Base-by-base conservation (phyloP, 1,139 yeast species). In the Arxiozyma bovina region DNA sequence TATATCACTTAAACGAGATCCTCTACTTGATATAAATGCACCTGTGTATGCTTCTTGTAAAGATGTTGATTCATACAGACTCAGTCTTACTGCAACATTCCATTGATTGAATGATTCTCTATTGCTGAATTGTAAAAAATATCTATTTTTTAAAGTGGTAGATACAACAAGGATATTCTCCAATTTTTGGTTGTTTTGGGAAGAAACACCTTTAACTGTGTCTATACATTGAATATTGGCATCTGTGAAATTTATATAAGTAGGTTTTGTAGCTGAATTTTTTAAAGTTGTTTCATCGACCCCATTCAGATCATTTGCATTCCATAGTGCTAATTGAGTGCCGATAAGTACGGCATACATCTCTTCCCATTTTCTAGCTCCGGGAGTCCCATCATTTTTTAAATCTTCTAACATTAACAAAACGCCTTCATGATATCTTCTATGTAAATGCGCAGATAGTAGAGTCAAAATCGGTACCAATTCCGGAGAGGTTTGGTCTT, bases 1-100 rank as follows among this genome's bases (percentile, higher is more conserved):
- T 57, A 93, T 90, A 67, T 94, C 98, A 53, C 93, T 85, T 58
- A 93, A 75, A 58, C 87, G 74, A 6, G 95, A 79, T 21, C 98
- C 99, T 67, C 95, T 78, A 25, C 96, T 88, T 15, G 95, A 85
- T 53, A 93, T 75, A 55, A 93, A 74, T 0, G 97, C 96, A 7
- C 96, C 99, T 0, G 99, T 90, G 68, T 93, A 93, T 0, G 97
- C 96, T 68, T 89, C 96, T 71, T 93, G 98, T 56, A 93, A 75
- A 23, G 89, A 75, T 30, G 83, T 80, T 69, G 85, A 84, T 72
- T 93, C 99, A 68, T 79, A 90, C 54, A 82, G 79, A 23, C 96
- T 77, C 58, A 93, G 75, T 58, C 96, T 75, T 56, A 93, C 78
- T 1, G 96, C 94, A 5, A 90, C 78, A 58, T 85, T 81, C 98